Evolutionary conservation across 805 yeast genomes (phyloP), one percentile per base, ranked within the genome.

Genomic region (Kodamaea fukazawae): DNA sequence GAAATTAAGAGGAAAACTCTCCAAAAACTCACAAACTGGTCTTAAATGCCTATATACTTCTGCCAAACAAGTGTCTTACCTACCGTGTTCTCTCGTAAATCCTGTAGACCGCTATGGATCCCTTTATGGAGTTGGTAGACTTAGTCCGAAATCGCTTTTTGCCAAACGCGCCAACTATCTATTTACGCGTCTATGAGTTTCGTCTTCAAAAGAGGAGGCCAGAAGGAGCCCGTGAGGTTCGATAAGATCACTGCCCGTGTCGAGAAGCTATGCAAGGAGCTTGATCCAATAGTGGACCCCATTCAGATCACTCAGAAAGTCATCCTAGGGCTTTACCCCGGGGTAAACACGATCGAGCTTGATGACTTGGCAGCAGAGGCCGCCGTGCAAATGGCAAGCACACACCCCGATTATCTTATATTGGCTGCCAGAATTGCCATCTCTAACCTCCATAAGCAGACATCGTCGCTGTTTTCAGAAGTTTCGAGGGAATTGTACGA

Each of bases 391-490:
- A 87, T 93, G 96, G 89, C 97, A 43, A 91, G 98, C 9, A 78
- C 86, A 47, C 98, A 91, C 63, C 98, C 98, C n/a, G 98, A 93
- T 67, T 90, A 91, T 55, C 96, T 97, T 18, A 80, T 82, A 31
- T 74, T 89, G 53, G 97, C 97, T 40, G 97, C 98, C 26, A 82
- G 99, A 70, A 84, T 91, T 45, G 97, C 98, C 14, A 83, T 93
- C 40, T 86, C 96, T 30, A 88, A 88, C 63, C 74, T 93, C 58
- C 97, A 91, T 71, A 90, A 90, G 67, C 96, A 89, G 68, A 90
- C 97, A 38, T 85, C 88, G 45, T 85, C 86, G 64, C 84, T 75
- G 56, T 91, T 86, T 54, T 83, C 95, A 29, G 81, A 79, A 52
- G 95, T 88, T 35, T 68, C 86, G 40, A 75, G 75, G 45, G 82